Evolutionary conservation across 176 grass and related monocot species (phyloP), one percentile per base, ranked within the genome.

Genomic region (Areca catechu): DNA sequence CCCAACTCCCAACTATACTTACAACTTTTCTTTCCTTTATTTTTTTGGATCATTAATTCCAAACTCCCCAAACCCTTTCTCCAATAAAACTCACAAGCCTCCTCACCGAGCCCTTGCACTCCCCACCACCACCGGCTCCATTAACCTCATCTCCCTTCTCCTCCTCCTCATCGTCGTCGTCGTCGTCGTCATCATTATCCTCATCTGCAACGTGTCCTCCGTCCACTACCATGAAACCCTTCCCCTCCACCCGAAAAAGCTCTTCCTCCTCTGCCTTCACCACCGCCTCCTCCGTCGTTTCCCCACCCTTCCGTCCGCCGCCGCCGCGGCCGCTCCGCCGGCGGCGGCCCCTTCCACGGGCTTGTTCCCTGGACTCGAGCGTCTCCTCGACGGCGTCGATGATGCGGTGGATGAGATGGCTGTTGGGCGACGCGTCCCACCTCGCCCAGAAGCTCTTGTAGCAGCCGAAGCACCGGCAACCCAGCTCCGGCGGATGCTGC

Each of bases 381-480:
- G 14, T 52, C 16, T 82, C 91, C 78, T 96, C 86, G 21, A 90
- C 91, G 58, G 86, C 84, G 68, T 96, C 91, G 77, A 96, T 87
- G 80, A 96, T 90, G 71, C 56, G 68, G 72, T 96, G 86, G 59
- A 96, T 96, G 65, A 96, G 66, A 49, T 95, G 82, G 70, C 85
- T 73, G 63, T 95, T 95, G 49, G 90, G 85, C 25, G 90, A 95
- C 12, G 90, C 82, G 61, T 95, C 90, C 90, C 90, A 95, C 50
- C 82, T 73, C 49, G 82, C 90, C 90, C 90, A 95, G 82, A 86
- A 95, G 76, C 79, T 83, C 91, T 96, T 96, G 80, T 96, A 96
- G 78, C 91, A 96, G 24, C 79, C 63, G 77, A 96, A 96, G 91
- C 91, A 96, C n/a, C 67, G 83, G 77, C 90, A 95, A 2, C 70